Conservation (phyloP, 2,329 filamentous ascomycete genomes). For the Furcasterigmium sp. region DNA sequence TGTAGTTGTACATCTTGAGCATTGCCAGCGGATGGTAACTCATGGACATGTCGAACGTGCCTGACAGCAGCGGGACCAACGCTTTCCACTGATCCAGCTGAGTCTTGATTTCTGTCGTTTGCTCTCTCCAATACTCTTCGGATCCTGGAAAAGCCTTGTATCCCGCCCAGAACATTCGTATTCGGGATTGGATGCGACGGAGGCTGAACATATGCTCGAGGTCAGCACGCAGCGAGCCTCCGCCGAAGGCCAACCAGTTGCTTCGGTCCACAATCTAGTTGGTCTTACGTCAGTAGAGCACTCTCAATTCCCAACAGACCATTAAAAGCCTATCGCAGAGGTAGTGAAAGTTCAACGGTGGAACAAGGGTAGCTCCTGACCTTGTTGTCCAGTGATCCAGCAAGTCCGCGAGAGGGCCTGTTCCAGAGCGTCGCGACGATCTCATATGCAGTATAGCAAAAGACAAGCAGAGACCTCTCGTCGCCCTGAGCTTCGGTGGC, state of each 20-base stretch:
- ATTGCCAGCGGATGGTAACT: conserved; percentile 4
- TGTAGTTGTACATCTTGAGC: conserved; percentile 2
- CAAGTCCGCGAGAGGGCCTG: neutral
- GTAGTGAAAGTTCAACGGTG: no score
- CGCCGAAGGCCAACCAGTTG: neutral
- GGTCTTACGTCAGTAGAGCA: no score
- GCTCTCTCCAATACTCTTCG: neutral
- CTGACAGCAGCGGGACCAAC: conserved; percentile 1
- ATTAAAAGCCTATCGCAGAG: no score
- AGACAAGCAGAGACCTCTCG: conserved; percentile 1
- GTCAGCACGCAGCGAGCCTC: neutral
- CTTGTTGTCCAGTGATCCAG: neutral
- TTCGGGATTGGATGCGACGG: neutral
- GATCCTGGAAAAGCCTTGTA: neutral
- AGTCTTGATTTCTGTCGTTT: neutral
- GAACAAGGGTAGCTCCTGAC: neutral
- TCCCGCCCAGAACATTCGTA: neutral
- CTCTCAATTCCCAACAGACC: no score
- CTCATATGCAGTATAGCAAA: conserved; percentile 3
- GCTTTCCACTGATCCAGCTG: conserved; percentile 4
- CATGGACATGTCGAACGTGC: conserved; percentile 1
- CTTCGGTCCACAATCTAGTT: conserved; percentile 1
- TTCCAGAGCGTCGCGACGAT: neutral
- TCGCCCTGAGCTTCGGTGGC: neutral
- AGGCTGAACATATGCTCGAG: conserved; percentile 2